These are phyloP conservation scores for Eucalyptus brandiana DNA, from an alignment of 345 rosid species.

Conservation along the genomic window DNA sequence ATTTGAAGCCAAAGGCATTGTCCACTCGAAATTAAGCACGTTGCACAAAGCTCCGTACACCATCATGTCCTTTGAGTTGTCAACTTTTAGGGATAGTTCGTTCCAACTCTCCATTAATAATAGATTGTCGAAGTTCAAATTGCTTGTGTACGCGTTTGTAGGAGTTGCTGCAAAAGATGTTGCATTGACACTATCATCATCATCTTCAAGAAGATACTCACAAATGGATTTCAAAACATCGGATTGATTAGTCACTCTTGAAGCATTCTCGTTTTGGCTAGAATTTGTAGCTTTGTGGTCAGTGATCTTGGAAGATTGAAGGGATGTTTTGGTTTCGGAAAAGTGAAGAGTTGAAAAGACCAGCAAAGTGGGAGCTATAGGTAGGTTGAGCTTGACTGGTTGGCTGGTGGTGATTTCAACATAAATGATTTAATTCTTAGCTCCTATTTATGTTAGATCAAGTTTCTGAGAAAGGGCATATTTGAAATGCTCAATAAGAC, in stretches of 20 bases:
- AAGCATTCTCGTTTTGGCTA: not conserved
- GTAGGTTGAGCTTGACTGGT: not conserved
- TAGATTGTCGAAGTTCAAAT: slow-evolving; percentile 12
- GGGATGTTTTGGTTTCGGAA: not conserved
- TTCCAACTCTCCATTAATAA: slow-evolving; percentile 19
- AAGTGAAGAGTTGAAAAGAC: not conserved
- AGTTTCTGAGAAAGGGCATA: not conserved
- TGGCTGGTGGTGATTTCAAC: not conserved
- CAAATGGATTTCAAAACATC: not conserved
- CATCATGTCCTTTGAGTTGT: slow-evolving; percentile 18
- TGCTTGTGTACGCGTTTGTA: not conserved
- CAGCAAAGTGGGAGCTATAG: not conserved
- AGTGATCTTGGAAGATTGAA: not conserved
- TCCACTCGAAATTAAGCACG: slow-evolving; percentile 8
- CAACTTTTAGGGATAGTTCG: slow-evolving; percentile 6
- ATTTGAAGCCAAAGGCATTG: not conserved
- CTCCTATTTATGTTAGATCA: not conserved
- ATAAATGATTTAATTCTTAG: too few species aligned
- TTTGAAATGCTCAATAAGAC: not conserved
- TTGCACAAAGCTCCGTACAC: not conserved
- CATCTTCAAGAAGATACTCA: not conserved
- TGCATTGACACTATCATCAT: not conserved
- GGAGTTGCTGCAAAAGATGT: not conserved
- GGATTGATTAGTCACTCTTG: not conserved
- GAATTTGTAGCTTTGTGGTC: not conserved